A percentile compares a stretch with the other conserved stretches of the same genome.
Conservation (phyloP, 2,329 filamentous ascomycete species). For the Lachnellula suecica region DNA sequence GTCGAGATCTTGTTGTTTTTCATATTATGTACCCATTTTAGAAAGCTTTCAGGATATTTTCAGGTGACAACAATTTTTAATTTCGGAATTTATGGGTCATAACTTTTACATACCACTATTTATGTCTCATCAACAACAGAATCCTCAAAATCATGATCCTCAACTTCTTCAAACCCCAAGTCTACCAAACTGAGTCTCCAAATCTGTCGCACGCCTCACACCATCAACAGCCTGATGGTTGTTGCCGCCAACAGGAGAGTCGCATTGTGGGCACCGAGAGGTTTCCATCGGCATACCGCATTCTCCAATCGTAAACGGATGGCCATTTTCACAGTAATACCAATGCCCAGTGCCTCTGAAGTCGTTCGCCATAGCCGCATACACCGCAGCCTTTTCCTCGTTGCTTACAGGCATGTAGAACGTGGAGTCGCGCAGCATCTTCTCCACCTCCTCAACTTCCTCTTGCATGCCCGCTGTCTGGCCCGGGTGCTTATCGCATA, state of each 20-base stretch:
- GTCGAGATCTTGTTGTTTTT: too few relatives aligned
- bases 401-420: conserved; percentile 50
- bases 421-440: conserved; percentile 43
- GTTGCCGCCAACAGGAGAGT: conserved; percentile 53
- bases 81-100: too few relatives aligned
- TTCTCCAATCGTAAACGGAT: conserved; percentile 64
- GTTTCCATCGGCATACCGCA: conserved; percentile 65
- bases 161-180: conserved; percentile 25
- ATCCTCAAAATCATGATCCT: too few relatives aligned
- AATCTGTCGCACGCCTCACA: conserved; percentile 47
- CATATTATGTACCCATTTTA: too few relatives aligned
- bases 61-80: too few relatives aligned
- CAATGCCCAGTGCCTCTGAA: conserved; percentile 57
- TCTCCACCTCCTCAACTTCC: conserved; percentile 46
- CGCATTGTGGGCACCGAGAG: conserved; percentile 63
- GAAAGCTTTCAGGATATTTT: too few relatives aligned
- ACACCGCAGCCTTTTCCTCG: conserved; percentile 50
- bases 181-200: conserved; percentile 40
- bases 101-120: too few relatives aligned
- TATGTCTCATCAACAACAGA: too few relatives aligned
- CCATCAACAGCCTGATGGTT: conserved; percentile 50
- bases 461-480: conserved; percentile 19
- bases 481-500: conserved; percentile 23
- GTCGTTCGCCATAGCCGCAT: conserved; percentile 50
- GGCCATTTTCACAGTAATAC: conserved; percentile 57